Evolutionary conservation across 768 basidiomycete genomes (phyloP), one percentile per base, ranked within the genome.

Genomic region (Lactarius deliciosus): DNA sequence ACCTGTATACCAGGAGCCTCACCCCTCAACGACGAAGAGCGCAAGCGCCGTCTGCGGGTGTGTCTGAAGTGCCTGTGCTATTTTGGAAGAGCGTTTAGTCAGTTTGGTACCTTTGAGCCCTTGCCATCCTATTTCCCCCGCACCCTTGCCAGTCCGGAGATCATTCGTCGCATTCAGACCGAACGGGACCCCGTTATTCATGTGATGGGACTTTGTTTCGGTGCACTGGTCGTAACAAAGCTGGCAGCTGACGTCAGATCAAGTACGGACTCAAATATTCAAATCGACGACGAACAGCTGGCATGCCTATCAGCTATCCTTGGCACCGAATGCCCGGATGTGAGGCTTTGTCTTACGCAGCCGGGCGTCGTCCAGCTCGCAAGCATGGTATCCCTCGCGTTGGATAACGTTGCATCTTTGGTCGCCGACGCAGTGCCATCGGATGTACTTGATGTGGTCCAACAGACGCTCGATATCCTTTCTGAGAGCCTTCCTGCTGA

Each of bases 71-170:
- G 47, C n/a, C 47, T 47, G 10, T 47, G 47, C 0, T 47, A 47
- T 7, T 47, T 22, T 13, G 47, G n/a, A 47, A 47, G 4, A 13
- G 47, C 47, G 5, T 47, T 22, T n/a, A n/a, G 22, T 22, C n/a
- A 22, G n/a, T 7, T 10, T 32, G 28, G 15, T 8, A 9, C 16
- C 16, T 18, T 15, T 16, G 55, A 30, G 28, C 30, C 16, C 1
- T n/a, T 56, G 5, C 55, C 55, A n/a, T 34, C 55, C 28, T 56
- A 56, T n/a, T 28, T 56, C 16, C 55, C 28, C 55, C 6, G 7
- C 16, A 56, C 32, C 28, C 10, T 56, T 32, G 28, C 28, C 55
- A 56, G 55, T 56, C 55, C 55, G 7, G 55, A 56, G 55, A 56
- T 56, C 28, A 56, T 13, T 28, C 28, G 28, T 10, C 4, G n/a